Evolutionary conservation across 257 asterid genomes (phyloP).

Genomic region (Solanum paucissectum): DNA sequence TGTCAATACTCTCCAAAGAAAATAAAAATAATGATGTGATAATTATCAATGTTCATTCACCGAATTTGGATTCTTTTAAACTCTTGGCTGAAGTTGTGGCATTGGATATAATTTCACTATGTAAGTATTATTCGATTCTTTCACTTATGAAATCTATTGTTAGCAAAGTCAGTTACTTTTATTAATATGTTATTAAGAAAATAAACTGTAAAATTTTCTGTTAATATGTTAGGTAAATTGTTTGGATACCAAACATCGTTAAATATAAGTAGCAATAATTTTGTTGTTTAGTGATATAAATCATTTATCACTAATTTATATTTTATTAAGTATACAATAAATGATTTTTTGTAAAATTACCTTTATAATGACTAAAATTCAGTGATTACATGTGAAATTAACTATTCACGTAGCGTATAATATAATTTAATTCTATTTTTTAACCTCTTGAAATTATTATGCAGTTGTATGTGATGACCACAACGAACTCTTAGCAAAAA

Average conservation of each 20-base stretch:
- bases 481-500: background rate
- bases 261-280: background rate
- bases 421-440: background rate
- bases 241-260: too few relatives aligned
- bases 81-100: background rate
- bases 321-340: background rate
- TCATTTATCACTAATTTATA: background rate
- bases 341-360: background rate
- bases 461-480: background rate
- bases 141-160: background rate
- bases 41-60: background rate
- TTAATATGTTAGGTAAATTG: background rate
- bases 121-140: background rate
- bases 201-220: background rate
- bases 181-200: background rate
- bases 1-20: background rate
- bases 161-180: background rate
- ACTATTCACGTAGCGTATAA: background rate
- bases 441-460: background rate
- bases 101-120: background rate
- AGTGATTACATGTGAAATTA: background rate
- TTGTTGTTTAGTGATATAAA: background rate
- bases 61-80: background rate
- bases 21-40: background rate
- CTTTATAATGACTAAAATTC: background rate